A percentile compares a stretch with the other conserved stretches of the same genome.
phyloP scores from a whole-genome alignment of 2,329 filamentous ascomycete genomes.

The Samsoniella hepiali region DNA sequence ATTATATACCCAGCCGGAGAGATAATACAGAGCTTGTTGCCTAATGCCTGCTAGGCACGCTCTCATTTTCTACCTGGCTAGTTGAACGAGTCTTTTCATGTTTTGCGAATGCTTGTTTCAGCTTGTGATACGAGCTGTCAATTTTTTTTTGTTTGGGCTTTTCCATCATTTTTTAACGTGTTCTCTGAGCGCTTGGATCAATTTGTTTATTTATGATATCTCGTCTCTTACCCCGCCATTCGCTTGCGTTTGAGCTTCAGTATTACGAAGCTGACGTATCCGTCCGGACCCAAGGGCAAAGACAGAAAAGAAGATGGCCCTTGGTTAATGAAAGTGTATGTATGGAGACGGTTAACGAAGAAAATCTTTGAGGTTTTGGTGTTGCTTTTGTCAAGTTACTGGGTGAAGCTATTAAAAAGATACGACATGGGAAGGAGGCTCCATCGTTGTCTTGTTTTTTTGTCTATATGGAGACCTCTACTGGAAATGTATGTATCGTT shows the following conservation, averaged over 20 bases:
- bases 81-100: slow-evolving; percentile 11
- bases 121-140: background rate
- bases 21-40: background rate
- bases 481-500: slow-evolving; percentile 10
- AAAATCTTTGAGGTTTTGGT: background rate
- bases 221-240: background rate
- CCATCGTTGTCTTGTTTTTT: background rate
- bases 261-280: background rate
- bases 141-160: slow-evolving; percentile 1
- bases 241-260: background rate
- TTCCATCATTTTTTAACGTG: background rate
- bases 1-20: slow-evolving; percentile 8
- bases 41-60: background rate
- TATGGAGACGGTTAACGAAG: background rate
- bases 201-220: background rate
- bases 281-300: background rate
- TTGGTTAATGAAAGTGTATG: background rate
- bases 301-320: background rate
- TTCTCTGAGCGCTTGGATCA: slow-evolving; percentile 1
- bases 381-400: background rate
- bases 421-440: background rate
- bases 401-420: background rate
- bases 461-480: background rate
- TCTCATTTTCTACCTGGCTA: background rate
- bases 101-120: background rate